Percentiles rank a stretch among this genome's conserved stretches.
phyloP scores from a whole-genome alignment of 2,329 filamentous ascomycete genomes.

The Exophiala lecanii-corni region DNA sequence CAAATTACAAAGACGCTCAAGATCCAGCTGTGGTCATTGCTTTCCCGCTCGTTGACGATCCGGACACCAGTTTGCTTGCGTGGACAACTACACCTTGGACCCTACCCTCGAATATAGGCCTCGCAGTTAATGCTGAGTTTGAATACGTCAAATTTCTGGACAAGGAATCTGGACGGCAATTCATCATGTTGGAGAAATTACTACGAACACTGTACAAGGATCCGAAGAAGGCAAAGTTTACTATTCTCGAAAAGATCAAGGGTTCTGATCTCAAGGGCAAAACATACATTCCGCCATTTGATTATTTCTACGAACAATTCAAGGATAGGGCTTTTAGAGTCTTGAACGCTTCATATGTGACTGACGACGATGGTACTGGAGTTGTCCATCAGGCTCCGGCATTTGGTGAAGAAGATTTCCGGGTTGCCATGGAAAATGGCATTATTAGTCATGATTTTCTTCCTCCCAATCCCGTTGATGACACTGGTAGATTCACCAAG shows the following conservation, averaged over 20 bases:
- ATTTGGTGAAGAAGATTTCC: slow-evolving; percentile 89
- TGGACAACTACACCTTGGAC: slow-evolving; percentile 87
- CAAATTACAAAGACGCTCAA: slow-evolving; percentile 84
- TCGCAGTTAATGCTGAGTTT: slow-evolving; percentile 70
- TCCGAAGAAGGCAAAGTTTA: slow-evolving; percentile 86
- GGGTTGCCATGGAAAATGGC: slow-evolving; percentile 66
- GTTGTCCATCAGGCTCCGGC: slow-evolving; percentile 85
- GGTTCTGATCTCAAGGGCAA: slow-evolving; percentile 77
- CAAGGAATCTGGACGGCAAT: slow-evolving; percentile 69
- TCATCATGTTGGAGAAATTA: slow-evolving; percentile 72
- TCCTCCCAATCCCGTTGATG: slow-evolving; percentile 78
- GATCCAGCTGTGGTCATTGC: slow-evolving; percentile 79
- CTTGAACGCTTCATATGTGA: slow-evolving; percentile 75
- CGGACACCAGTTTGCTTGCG: slow-evolving; percentile 66
- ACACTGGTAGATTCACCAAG: slow-evolving; percentile 69
- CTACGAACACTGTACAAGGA: slow-evolving; percentile 79
- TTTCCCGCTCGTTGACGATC: slow-evolving; percentile 71
- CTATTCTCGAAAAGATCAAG: slow-evolving; percentile 66
- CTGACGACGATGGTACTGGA: slow-evolving; percentile 76
- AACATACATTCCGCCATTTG: slow-evolving; percentile 77
- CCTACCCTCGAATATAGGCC: slow-evolving; percentile 67
- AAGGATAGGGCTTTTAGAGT: slow-evolving; percentile 74
- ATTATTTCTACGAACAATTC: slow-evolving; percentile 79
- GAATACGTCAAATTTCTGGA: slow-evolving; percentile 79
- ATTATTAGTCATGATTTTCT: slow-evolving; percentile 68